phyloP scores from a whole-genome alignment of 2,329 filamentous ascomycete genomes.

The Alternaria ethzedia region DNA sequence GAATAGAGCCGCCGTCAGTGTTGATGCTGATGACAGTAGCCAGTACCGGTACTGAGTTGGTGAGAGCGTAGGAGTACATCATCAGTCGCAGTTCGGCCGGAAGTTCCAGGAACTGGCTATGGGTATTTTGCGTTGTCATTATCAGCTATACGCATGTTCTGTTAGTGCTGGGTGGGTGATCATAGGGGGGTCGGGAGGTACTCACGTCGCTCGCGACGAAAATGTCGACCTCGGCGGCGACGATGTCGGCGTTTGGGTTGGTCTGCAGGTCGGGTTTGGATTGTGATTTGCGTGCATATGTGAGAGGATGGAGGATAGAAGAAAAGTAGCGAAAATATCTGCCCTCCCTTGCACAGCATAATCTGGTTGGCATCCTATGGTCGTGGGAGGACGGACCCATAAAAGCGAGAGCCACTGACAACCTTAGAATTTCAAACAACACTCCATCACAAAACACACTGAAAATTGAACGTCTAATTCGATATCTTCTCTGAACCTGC shows the following conservation, averaged over 20 bases:
- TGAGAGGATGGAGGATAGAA: not conserved
- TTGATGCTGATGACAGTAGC: not conserved
- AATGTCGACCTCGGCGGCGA: not conserved
- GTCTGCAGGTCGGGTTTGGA: not conserved
- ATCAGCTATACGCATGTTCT: not conserved
- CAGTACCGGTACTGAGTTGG: not conserved
- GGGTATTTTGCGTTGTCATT: not conserved
- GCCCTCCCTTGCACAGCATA: not conserved
- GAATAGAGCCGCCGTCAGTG: not conserved
- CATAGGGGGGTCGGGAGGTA: not conserved
- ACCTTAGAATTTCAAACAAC: not conserved
- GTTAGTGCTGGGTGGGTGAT: not conserved
- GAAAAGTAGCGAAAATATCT: not conserved
- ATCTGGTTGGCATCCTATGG: not conserved
- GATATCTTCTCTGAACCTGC: not conserved
- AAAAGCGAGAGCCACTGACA: not conserved
- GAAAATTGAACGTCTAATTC: not conserved
- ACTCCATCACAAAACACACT: not conserved
- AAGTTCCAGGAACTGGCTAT: not conserved
- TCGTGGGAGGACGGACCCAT: not conserved
- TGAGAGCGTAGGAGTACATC: not conserved
- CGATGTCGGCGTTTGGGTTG: not conserved
- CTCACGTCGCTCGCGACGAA: not conserved
- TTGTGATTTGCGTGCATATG: not conserved
- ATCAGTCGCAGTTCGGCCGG: not conserved